Evolutionary conservation across 23 red algal species (phyloP), one percentile per base, ranked within the genome.

Genomic region (Agarophyton chilense): DNA sequence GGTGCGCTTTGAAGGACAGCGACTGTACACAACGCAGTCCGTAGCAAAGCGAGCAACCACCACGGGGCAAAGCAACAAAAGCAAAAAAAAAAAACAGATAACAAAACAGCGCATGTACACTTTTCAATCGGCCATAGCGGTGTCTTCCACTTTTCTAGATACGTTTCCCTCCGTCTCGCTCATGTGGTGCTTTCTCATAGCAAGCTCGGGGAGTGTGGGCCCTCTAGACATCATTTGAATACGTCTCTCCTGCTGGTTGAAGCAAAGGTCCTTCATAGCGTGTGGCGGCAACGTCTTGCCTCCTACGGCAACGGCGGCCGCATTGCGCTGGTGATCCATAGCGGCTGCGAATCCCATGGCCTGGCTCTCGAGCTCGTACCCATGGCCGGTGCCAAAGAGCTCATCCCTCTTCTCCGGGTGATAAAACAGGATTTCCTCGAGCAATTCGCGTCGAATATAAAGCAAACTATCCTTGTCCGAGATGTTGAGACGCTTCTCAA

Each of bases 341-440:
- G 74, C 88, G n/a, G 16, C 24, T 21, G 88, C 88, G 60, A 91
- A 91, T 2, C 41, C 61, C 79, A 44, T 57, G 9, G 45, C 64
- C 39, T 81, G 57, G 32, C 88, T 82, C 32, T 61, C 34, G 4
- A 91, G 29, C 40, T 82, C 60, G 26, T 82, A 91, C 17, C 19
- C 61, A 21, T 67, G 72, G 0, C 91, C 91, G 60, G 65, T 67
- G 19, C 80, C 80, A 33, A 73, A 87, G 7, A 94, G 51, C 83
- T 94, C 93, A 34, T 95, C 85, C 24, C 80, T 49, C 43, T 95
- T 89, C 53, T 99, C 92, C 13, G 97, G 97, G 67, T 99, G 97
- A 81, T 99, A 99, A 53, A 75, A 78, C 38, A 84, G 64, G 66
- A 99, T 99, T 74, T 99, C 97, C 78, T 91, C 90, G 25, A 95